Percentiles rank a stretch among this genome's conserved stretches.
These are phyloP conservation scores for Heliamphora exappendiculata DNA, from an alignment of 148 eudicot species.

Conservation along the genomic window DNA sequence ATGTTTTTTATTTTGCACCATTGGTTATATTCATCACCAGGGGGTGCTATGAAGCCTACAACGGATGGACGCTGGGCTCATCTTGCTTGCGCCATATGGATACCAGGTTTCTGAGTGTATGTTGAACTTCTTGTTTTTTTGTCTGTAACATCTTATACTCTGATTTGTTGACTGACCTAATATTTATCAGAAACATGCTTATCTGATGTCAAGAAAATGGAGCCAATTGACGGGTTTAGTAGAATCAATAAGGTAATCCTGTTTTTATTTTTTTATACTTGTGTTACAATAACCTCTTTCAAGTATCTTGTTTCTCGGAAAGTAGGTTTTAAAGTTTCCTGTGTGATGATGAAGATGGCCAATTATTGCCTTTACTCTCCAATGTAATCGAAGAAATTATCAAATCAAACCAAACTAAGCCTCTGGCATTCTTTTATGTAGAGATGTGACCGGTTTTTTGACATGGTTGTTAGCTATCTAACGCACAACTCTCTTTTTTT, in stretches of 20 bases:
- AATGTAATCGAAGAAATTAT: neutral
- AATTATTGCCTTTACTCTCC: neutral
- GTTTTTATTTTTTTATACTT: neutral
- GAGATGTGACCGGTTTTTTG: too few species aligned
- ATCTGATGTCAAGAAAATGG: slow-evolving; percentile 88
- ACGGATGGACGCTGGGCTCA: slow-evolving; percentile 99
- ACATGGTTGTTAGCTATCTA: too few species aligned
- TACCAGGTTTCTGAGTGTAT: slow-evolving; percentile 63
- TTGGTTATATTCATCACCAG: too few species aligned
- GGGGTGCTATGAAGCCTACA: slow-evolving; percentile 99
- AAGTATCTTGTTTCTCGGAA: neutral
- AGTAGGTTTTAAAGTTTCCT: too few species aligned
- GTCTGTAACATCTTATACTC: neutral
- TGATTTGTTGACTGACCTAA: slow-evolving; percentile 19
- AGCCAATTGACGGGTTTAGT: slow-evolving; percentile 90
- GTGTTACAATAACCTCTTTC: neutral
- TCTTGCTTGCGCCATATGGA: slow-evolving; percentile 99
- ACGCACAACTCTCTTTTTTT: too few species aligned
- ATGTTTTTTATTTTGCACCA: too few species aligned
- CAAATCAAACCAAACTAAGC: too few species aligned
- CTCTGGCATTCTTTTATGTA: too few species aligned
- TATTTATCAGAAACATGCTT: slow-evolving; percentile 80
- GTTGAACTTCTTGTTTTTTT: neutral
- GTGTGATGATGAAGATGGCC: neutral
- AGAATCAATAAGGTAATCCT: slow-evolving; percentile 69